These are phyloP conservation scores for Aspergillus sp. DNA, from an alignment of 2,329 filamentous ascomycete species.

Conservation along the genomic window DNA sequence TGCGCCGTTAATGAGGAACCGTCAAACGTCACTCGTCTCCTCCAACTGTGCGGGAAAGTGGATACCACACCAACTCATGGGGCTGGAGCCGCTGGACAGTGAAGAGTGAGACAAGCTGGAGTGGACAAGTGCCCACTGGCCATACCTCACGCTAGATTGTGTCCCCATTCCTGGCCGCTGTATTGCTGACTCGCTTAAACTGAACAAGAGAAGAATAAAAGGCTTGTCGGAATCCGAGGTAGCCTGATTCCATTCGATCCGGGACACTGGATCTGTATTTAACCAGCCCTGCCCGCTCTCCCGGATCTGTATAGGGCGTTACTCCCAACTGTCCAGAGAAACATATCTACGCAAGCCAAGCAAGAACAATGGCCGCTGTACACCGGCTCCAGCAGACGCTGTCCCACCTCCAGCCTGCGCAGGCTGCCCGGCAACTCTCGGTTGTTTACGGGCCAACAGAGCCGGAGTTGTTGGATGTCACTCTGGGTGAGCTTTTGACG, in stretches of 20 bases:
- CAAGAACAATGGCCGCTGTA: constrained; percentile 25
- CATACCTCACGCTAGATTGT: neutral
- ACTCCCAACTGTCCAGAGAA: neutral
- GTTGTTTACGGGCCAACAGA: constrained; percentile 68
- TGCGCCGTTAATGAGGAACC: neutral
- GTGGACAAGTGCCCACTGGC: neutral
- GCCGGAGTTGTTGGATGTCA: constrained; percentile 69
- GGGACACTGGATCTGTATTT: constrained; percentile 8
- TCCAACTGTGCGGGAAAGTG: neutral
- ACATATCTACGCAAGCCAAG: neutral
- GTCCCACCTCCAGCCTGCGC: constrained; percentile 26
- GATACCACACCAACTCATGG: neutral
- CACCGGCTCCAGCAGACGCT: constrained; percentile 32
- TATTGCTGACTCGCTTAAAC: constrained; percentile 1
- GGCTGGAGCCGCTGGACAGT: neutral
- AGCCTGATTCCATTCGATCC: neutral
- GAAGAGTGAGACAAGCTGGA: neutral
- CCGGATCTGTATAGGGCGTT: neutral
- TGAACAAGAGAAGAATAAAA: neutral
- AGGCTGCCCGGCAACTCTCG: constrained; percentile 39
- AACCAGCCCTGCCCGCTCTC: neutral
- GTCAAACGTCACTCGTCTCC: neutral
- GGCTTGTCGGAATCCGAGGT: constrained; percentile 3
- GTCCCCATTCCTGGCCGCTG: neutral
- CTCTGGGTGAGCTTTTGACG: constrained; percentile 70